These are phyloP conservation scores for Alternaria longipes DNA, from an alignment of 2,329 filamentous ascomycete species.

Conservation along the genomic window DNA sequence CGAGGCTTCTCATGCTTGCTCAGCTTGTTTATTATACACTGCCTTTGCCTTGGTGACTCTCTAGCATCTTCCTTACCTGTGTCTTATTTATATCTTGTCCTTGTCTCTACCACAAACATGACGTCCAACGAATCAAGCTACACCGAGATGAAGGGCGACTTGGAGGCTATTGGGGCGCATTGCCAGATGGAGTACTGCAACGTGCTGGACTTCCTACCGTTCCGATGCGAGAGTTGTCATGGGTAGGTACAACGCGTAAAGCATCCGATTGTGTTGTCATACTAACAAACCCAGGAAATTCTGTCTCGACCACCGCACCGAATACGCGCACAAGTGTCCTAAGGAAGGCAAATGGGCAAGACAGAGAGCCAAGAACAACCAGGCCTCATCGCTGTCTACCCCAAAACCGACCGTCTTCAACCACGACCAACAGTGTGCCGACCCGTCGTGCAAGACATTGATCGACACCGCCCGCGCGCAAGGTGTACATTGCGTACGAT, in stretches of 20 bases:
- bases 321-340: constrained; percentile 77
- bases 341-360: constrained; percentile 69
- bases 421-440: constrained; percentile 74
- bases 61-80: background rate
- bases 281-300: constrained; percentile 67
- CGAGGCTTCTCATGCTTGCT: constrained; percentile 29
- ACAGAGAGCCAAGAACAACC: constrained; percentile 50
- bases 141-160: constrained; percentile 76
- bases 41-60: background rate
- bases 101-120: constrained; percentile 21
- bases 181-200: constrained; percentile 93
- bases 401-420: constrained; percentile 66
- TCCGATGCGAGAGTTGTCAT: constrained; percentile 88
- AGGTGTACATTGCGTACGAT: constrained; percentile 75
- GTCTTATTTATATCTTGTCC: background rate
- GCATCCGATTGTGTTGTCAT: background rate
- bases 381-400: constrained; percentile 32
- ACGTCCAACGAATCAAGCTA: constrained; percentile 59
- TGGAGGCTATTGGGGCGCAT: constrained; percentile 86
- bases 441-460: constrained; percentile 71
- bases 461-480: constrained; percentile 74
- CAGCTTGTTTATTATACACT: constrained; percentile 12
- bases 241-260: constrained; percentile 49
- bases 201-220: constrained; percentile 95
- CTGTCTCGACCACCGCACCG: constrained; percentile 92